These are phyloP conservation scores for Ilyonectria mors-panacis DNA, from an alignment of 2,329 filamentous ascomycete species.

Conservation along the genomic window DNA sequence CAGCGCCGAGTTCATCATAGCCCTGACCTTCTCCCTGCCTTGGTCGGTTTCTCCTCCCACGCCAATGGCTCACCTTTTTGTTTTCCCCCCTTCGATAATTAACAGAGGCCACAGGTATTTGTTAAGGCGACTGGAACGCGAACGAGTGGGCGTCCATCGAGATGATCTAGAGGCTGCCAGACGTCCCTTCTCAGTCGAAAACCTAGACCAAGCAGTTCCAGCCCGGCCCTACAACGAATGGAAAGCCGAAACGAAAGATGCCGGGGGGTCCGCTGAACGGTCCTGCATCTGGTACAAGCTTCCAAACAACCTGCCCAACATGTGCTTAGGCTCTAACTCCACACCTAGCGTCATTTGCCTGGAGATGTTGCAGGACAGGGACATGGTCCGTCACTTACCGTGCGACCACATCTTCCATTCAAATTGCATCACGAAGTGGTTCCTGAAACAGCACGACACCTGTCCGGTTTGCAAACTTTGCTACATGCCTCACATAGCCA, in stretches of 20 bases:
- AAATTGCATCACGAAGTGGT: constrained; percentile 6
- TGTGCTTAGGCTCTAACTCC: constrained; percentile 4
- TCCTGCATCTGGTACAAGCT: background rate
- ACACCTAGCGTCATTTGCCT: constrained; percentile 4
- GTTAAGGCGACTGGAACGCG: constrained; percentile 2
- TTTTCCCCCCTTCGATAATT: constrained; percentile 2
- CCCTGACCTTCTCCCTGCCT: constrained; percentile 1
- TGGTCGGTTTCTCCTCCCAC: constrained; percentile 5
- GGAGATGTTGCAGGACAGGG: background rate
- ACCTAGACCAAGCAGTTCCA: constrained; percentile 2
- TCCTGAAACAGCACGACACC: constrained; percentile 3
- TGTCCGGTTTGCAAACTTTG: constrained; percentile 6
- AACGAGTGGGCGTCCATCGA: background rate
- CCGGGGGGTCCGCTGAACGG: background rate
- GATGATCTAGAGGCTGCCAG: constrained; percentile 5
- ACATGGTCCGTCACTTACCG: constrained; percentile 6
- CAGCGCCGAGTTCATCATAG: constrained; percentile 1
- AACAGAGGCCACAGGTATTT: constrained; percentile 8
- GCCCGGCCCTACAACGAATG: background rate
- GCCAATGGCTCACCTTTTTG: constrained; percentile 1
- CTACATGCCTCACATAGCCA: constrained; percentile 1
- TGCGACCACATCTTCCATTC: constrained; percentile 3
- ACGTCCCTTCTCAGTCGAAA: constrained; percentile 1
- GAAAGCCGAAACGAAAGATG: constrained; percentile 7
- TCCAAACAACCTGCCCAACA: background rate